These are phyloP conservation scores for Ceratocystis eucalypticola DNA, from an alignment of 2,329 filamentous ascomycete species.

Conservation along the genomic window DNA sequence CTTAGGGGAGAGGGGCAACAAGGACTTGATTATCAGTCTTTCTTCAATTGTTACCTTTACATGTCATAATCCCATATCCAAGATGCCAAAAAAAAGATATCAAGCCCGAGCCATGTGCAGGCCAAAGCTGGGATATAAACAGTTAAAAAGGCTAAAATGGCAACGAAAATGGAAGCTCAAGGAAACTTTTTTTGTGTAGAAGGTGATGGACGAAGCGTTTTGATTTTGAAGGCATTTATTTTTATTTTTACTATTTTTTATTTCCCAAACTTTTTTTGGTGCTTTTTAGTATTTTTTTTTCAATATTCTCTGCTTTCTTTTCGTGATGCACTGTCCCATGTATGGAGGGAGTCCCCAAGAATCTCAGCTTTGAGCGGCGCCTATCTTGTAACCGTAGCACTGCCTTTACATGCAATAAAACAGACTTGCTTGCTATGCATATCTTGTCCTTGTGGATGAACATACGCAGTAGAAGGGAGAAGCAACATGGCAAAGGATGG, in stretches of 20 bases:
- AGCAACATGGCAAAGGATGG: no score
- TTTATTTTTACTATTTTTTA: neutral
- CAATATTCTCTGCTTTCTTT: no score
- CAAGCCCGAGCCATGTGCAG: neutral
- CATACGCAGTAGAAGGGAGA: no score
- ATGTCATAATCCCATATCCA: neutral
- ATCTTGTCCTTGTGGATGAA: no score
- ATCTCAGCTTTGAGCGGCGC: no score
- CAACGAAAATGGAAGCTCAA: neutral
- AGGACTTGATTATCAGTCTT: neutral
- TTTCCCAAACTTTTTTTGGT: neutral
- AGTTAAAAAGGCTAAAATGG: neutral
- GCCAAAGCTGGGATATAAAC: neutral
- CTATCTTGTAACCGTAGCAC: no score
- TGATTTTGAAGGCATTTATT: neutral
- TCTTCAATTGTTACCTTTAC: neutral
- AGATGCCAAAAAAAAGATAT: slow-evolving; percentile 2
- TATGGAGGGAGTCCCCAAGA: no score
- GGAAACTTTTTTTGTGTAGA: neutral
- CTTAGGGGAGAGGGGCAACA: neutral
- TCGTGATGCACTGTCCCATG: no score
- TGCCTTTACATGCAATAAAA: no score
- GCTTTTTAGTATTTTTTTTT: no score
- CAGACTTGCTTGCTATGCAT: no score
- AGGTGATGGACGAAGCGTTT: neutral